Base-by-base conservation (phyloP, 352 stramenopile species). In the Pythium utonaiense region DNA sequence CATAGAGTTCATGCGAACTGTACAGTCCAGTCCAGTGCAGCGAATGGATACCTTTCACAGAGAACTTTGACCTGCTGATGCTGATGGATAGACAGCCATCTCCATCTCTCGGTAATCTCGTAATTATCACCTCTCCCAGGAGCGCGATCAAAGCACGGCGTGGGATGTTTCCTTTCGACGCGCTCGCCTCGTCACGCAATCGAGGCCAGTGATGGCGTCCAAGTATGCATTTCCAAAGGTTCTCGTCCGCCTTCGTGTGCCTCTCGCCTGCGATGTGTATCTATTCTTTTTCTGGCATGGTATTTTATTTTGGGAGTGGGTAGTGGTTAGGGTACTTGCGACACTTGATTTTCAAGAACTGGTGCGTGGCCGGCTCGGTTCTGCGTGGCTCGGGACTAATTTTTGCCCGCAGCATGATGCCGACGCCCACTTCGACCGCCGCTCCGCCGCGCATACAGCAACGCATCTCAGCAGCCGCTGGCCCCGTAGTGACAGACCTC, bases 271-370 rank as follows among this genome's bases (percentile, higher is more conserved):
- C 1, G 16, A 9, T 25, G 14, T 27, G 34, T 27, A 45, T 27
- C 7, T 47, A 54, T 54, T 67, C 61, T 55, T 62, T 67, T 67
- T 67, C 62, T 67, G 17, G 17, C n/a, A 12, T 16, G 5, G 13
- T 48, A 44, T 55, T 62, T 31, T 27, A 53, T 60, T 66, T 40
- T 53, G 14, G 42, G 58, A 61, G 60, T 44, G 36, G 6, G n/a
- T 57, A 41, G 40, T 14, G 60, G 24, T 3, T 61, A 61, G 60
- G 60, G 41, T 53, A 57, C 52, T 61, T 60, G 52, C 50, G 59
- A 66, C 59, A 65, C 58, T 54, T 59, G 48, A 64, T 52, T 52
- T 31, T 53, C 27, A 22, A 50, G 25, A n/a, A 25, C 12, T 49
- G 50, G 60, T 66, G 60, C 60, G 60, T 66, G 60, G 60, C 60